A percentile compares a stretch with the other conserved stretches of the same genome.
These are phyloP conservation scores for Cyanidioschyzon merolae DNA, from an alignment of 23 red algal genomes.

Conservation along the genomic window DNA sequence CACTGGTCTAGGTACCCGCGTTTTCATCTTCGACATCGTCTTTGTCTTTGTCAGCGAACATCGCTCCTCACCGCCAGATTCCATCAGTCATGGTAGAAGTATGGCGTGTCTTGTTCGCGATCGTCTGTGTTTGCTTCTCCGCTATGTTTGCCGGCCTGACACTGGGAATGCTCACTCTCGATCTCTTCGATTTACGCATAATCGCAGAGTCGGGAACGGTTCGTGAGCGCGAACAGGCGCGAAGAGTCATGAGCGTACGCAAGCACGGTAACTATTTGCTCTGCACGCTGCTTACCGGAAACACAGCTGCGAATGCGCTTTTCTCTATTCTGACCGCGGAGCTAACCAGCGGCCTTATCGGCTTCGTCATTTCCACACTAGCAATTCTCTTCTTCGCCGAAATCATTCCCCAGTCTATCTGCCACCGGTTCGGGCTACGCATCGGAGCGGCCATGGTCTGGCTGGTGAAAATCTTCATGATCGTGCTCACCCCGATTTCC, in stretches of 20 bases:
- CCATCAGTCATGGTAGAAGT: background rate
- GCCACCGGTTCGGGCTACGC: constrained; percentile 77
- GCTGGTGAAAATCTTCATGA: constrained; percentile 76
- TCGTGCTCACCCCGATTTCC: constrained; percentile 47
- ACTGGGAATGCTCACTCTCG: constrained; percentile 89
- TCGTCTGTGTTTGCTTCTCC: constrained; percentile 63
- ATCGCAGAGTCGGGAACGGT: constrained; percentile 74
- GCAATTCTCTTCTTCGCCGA: constrained; percentile 82
- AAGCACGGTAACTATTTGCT: constrained; percentile 87
- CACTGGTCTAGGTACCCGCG: no score
- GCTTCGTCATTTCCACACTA: constrained; percentile 71
- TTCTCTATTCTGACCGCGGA: constrained; percentile 78
- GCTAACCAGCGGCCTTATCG: constrained; percentile 62
- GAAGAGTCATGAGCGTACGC: constrained; percentile 64
- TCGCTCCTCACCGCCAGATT: no score
- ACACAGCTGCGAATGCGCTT: constrained; percentile 88
- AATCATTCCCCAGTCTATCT: constrained; percentile 95
- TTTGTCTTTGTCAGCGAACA: no score
- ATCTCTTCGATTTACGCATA: constrained; percentile 78
- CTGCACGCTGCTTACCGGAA: constrained; percentile 87
- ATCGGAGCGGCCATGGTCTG: constrained; percentile 62
- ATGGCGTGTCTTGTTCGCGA: constrained; percentile 43
- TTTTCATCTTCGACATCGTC: no score
- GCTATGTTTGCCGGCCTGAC: constrained; percentile 93
- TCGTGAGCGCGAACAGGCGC: constrained; percentile 55